Evolutionary conservation across 345 rosid species (phyloP).

Genomic region (Noccaea bulbosa): DNA sequence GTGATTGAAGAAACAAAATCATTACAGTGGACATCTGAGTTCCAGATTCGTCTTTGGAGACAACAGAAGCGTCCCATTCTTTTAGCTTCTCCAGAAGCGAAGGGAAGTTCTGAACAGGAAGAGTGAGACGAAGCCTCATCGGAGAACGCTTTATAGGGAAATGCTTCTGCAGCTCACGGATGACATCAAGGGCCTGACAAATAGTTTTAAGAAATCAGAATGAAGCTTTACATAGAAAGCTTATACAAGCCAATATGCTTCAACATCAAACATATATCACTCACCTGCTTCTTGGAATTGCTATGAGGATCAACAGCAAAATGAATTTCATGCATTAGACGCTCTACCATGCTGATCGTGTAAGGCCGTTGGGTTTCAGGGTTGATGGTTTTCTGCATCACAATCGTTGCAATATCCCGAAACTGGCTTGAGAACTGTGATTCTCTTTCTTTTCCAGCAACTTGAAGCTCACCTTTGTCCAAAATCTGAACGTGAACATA

Average conservation of each 20-base stretch:
- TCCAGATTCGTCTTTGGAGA: conserved; percentile 79
- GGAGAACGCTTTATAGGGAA: conserved; percentile 92
- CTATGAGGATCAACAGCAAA: conserved; percentile 89
- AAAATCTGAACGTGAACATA: conserved; percentile 54
- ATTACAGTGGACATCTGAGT: conserved; percentile 75
- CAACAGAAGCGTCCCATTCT: conserved; percentile 64
- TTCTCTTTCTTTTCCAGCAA: conserved; percentile 98
- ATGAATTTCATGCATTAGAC: conserved; percentile 93
- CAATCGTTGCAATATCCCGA: conserved; percentile 90
- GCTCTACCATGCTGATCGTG: conserved; percentile 91
- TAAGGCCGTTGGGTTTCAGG: conserved; percentile 94
- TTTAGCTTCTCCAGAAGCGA: conserved; percentile 65
- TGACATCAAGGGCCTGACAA: conserved; percentile 82
- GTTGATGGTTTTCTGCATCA: conserved; percentile 95
- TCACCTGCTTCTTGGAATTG: conserved; percentile 94
- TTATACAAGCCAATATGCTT: not conserved
- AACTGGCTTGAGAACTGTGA: conserved; percentile 89
- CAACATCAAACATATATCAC: not conserved
- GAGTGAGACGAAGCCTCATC: conserved; percentile 74
- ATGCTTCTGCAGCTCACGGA: conserved; percentile 93
- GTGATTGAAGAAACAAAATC: conserved; percentile 24
- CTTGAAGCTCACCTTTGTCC: conserved; percentile 98
- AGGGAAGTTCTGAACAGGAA: conserved; percentile 51
- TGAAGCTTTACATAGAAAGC: conserved; percentile 1
- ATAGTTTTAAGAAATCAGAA: conserved; percentile 17